Percentiles rank a stretch among this genome's conserved stretches.
These are phyloP conservation scores for Phytomonas sp. DNA, from an alignment of 208 protist species.

Conservation along the genomic window DNA sequence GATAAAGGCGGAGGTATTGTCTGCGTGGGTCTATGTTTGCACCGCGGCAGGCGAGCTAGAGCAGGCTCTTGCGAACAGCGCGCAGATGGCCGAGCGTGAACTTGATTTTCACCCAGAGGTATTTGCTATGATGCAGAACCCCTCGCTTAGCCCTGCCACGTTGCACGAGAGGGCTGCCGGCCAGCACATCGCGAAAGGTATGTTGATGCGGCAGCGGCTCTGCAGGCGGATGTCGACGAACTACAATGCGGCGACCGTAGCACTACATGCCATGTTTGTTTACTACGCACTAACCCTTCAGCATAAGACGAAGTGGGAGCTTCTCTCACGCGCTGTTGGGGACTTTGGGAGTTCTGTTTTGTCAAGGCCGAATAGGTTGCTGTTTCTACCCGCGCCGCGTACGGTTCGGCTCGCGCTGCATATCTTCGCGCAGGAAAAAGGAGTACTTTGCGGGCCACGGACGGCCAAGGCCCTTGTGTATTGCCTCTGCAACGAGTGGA, in stretches of 20 bases:
- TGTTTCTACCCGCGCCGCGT: constrained; percentile 15
- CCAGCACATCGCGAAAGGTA: constrained; percentile 36
- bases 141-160: constrained; percentile 40
- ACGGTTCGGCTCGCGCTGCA: constrained; percentile 53
- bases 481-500: constrained; percentile 13
- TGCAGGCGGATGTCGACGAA: constrained; percentile 26
- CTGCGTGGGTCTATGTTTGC: constrained; percentile 66
- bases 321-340: constrained; percentile 32
- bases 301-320: constrained; percentile 73
- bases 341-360: neutral
- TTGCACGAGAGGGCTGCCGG: constrained; percentile 14
- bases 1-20: constrained; percentile 36
- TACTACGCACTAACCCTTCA: constrained; percentile 70
- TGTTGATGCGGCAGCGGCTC: constrained; percentile 66
- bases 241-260: constrained; percentile 25
- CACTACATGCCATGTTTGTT: constrained; percentile 76
- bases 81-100: constrained; percentile 37
- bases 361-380: neutral
- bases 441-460: constrained; percentile 57
- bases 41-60: constrained; percentile 49
- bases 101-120: constrained; percentile 59
- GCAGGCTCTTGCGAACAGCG: constrained; percentile 33
- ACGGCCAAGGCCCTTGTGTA: constrained; percentile 43
- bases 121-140: constrained; percentile 71
- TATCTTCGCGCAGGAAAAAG: constrained; percentile 55